phyloP scores from a whole-genome alignment of 306 rosid genomes.

The Myrica gale region DNA sequence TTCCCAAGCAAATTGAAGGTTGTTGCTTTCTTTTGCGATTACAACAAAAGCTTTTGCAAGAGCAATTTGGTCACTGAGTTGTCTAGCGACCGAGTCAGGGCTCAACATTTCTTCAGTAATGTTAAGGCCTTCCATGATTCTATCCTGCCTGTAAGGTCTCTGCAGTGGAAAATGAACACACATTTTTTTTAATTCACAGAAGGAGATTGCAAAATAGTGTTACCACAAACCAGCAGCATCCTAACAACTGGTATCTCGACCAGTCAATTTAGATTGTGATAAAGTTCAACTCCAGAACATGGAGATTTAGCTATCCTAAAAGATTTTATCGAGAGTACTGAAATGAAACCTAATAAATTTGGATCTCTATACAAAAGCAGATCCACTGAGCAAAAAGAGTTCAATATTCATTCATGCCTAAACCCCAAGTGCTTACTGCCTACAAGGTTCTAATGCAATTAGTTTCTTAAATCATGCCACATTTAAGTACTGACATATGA shows the following conservation, averaged over 20 bases:
- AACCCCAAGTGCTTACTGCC: not conserved
- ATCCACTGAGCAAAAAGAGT: not conserved
- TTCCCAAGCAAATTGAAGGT: conserved; percentile 95
- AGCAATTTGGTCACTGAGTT: conserved; percentile 77
- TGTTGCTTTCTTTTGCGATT: conserved; percentile 81
- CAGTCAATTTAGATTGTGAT: not conserved
- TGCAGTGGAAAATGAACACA: conserved; percentile 36
- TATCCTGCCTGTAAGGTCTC: conserved; percentile 64
- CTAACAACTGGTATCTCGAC: not conserved
- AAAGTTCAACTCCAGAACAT: not conserved
- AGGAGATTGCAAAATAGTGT: not conserved
- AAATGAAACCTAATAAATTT: not conserved
- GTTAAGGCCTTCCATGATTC: conserved; percentile 74
- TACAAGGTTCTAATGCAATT: not conserved
- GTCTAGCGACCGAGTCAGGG: conserved; percentile 68
- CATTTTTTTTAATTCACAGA: not conserved
- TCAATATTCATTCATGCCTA: not conserved
- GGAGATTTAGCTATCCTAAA: not conserved
- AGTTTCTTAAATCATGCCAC: not conserved
- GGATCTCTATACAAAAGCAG: not conserved
- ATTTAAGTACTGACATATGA: not conserved
- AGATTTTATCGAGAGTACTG: not conserved
- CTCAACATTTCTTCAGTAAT: conserved; percentile 79
- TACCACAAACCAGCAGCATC: not conserved
- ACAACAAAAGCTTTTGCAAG: conserved; percentile 87